These are phyloP conservation scores for Claviceps sp. DNA, from an alignment of 2,329 filamentous ascomycete genomes.

Conservation along the genomic window DNA sequence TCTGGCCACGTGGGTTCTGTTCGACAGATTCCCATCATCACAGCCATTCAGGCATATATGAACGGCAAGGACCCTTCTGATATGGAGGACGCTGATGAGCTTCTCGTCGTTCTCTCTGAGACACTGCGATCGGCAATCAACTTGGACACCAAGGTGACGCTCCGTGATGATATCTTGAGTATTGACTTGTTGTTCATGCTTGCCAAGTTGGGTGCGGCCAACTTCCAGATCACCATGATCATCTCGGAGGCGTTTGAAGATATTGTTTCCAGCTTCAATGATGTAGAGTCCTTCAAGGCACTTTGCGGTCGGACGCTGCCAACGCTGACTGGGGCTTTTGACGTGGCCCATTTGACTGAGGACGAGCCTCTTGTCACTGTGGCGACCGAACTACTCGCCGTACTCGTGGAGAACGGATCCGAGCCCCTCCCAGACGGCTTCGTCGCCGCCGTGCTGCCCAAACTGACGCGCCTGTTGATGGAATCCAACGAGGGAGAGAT, in stretches of 20 bases:
- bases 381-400: conserved; percentile 70
- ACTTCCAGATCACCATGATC: conserved; percentile 81
- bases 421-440: conserved; percentile 81
- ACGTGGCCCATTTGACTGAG: conserved; percentile 72
- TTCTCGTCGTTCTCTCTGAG: conserved; percentile 81
- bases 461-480: conserved; percentile 70
- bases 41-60: conserved; percentile 61
- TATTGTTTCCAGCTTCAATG: conserved; percentile 56
- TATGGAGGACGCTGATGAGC: conserved; percentile 77
- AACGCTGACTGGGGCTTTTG: conserved; percentile 76
- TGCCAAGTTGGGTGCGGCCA: conserved; percentile 75
- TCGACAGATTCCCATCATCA: conserved; percentile 47
- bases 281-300: conserved; percentile 56
- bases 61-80: conserved; percentile 69
- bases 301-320: conserved; percentile 81
- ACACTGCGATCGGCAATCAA: conserved; percentile 72
- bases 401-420: conserved; percentile 69
- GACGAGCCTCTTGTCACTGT: conserved; percentile 78
- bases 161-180: conserved; percentile 59
- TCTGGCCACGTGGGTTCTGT: conserved; percentile 37
- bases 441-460: conserved; percentile 73
- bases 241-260: conserved; percentile 88
- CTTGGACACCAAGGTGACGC: conserved; percentile 61
- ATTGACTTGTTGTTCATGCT: conserved; percentile 78
- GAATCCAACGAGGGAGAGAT: conserved; percentile 78